Evolutionary conservation across 2,329 filamentous ascomycete genomes (phyloP).

Genomic region (Zalaria sp.): DNA sequence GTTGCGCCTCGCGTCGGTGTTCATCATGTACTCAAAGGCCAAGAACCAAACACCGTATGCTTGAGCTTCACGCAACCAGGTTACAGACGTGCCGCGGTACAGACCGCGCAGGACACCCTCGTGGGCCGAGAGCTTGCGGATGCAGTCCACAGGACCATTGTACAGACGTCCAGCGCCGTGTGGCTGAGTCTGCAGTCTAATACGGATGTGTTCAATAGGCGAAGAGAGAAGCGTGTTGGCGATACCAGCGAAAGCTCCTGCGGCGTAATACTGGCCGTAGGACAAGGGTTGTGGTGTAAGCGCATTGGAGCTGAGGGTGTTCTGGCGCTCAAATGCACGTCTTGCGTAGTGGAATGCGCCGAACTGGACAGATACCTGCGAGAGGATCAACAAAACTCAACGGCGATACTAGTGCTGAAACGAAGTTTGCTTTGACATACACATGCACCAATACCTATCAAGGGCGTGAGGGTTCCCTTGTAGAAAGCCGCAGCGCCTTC

Average conservation of each 20-base stretch:
- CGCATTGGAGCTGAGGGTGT: constrained; percentile 33
- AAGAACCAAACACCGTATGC: constrained; percentile 96
- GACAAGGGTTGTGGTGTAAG: constrained; percentile 39
- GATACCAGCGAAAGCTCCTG: constrained; percentile 84
- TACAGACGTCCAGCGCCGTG: constrained; percentile 72
- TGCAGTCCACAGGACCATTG: constrained; percentile 74
- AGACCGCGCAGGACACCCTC: constrained; percentile 59
- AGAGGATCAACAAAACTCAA: no score
- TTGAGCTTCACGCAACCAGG: constrained; percentile 74
- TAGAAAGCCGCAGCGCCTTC: constrained; percentile 91
- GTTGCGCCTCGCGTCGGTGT: constrained; percentile 69
- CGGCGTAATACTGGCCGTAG: constrained; percentile 77
- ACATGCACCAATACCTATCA: constrained; percentile 92
- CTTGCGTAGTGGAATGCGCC: constrained; percentile 90
- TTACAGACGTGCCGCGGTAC: constrained; percentile 80
- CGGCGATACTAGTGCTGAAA: not conserved
- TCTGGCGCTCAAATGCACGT: constrained; percentile 67
- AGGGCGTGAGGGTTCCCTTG: constrained; percentile 89
- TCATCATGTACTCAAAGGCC: constrained; percentile 93
- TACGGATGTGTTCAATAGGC: constrained; percentile 94
- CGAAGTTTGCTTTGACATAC: constrained; percentile 31
- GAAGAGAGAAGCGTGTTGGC: constrained; percentile 79
- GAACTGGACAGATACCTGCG: constrained; percentile 76
- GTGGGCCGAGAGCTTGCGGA: constrained; percentile 61
- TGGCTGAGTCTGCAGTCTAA: constrained; percentile 89